Evolutionary conservation across 2,329 filamentous ascomycete genomes (phyloP).

Genomic region (Volutella citrinella): DNA sequence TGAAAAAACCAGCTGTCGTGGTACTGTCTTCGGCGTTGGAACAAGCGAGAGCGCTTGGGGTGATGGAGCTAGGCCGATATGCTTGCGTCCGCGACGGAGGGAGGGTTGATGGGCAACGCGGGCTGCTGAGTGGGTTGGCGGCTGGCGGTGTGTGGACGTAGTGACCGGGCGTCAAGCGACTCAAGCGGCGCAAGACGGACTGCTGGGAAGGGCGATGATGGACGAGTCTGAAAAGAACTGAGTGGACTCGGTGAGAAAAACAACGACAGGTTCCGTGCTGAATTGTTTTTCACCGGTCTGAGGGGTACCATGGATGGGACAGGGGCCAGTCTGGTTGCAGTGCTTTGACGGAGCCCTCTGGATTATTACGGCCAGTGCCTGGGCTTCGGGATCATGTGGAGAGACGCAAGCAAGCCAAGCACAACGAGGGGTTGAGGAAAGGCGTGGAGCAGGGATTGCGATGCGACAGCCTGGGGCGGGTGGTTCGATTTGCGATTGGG

Average conservation of each 20-base stretch:
- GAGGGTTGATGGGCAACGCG: constrained; percentile 27
- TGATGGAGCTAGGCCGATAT: constrained; percentile 23
- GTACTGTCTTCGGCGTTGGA: constrained; percentile 17
- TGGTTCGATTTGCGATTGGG: constrained; percentile 19
- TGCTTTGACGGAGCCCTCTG: constrained; percentile 18
- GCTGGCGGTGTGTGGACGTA: constrained; percentile 29
- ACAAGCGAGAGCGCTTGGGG: constrained; percentile 10
- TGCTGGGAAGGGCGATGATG: constrained; percentile 31
- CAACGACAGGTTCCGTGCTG: constrained; percentile 36
- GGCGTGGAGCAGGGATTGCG: constrained; percentile 1
- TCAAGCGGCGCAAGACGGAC: constrained; percentile 25
- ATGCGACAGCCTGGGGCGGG: constrained; percentile 11
- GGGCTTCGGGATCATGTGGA: constrained; percentile 21
- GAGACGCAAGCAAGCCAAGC: constrained; percentile 12
- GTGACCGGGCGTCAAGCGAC: constrained; percentile 26
- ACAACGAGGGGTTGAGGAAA: constrained; percentile 3
- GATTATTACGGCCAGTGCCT: constrained; percentile 24
- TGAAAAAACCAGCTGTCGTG: constrained; percentile 23
- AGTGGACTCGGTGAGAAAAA: constrained; percentile 40
- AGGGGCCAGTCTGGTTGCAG: constrained; percentile 24
- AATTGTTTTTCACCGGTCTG: constrained; percentile 41
- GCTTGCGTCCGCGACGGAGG: constrained; percentile 25
- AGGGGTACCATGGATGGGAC: constrained; percentile 35
- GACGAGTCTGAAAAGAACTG: constrained; percentile 35
- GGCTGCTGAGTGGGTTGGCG: constrained; percentile 25